Base-by-base conservation (phyloP, 768 basidiomycete genomes). In the Agrocybe praecox region DNA sequence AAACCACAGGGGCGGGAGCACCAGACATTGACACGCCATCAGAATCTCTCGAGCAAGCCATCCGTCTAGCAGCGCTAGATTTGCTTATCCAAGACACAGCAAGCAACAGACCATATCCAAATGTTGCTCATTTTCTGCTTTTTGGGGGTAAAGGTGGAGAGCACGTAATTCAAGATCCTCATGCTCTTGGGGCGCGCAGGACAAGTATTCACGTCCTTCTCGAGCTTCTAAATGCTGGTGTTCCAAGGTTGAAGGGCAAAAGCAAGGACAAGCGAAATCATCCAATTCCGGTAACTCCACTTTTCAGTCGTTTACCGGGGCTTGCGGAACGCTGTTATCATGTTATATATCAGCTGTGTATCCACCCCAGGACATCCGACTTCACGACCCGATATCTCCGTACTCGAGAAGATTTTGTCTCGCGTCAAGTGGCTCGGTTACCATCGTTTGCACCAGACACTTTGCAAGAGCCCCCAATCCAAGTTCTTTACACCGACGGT, bases 361-460 rank as follows among this genome's bases (percentile, higher is more conserved):
- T 87, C n/a, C 93, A 98, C 65, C 82, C 89, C 9, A 80, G 84
- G 40, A 96, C 95, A 0, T 91, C 91, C 0, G 86, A 88, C 33
- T 85, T 87, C 53, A 87, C 86, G 5, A 88, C 91, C 72, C 85
- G 93, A 0, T 97, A 96, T 67, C 80, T 97, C 32, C 87, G 92
- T 33, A 92, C 91, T 2, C 80, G 88, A 9, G 91, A 96, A 69
- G 88, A 95, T 65, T 98, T 95, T 75, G 94, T 95, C 65, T 85
- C 85, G 2, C 83, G 90, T 2, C 95, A 97, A 66, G 80, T 96
- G n/a, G 81, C 86, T 6, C 83, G 79, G 11, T 79, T 96, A 24
- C 90, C 94, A 1, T 83, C 87, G 23, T 77, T 80, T 55, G 80
- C 82, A 0, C 87, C 91, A 0, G 70, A 79, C 23, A 74, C 75